Base-by-base conservation (phyloP, 495 filamentous ascomycete species). In the Pyrenula massariospora region DNA sequence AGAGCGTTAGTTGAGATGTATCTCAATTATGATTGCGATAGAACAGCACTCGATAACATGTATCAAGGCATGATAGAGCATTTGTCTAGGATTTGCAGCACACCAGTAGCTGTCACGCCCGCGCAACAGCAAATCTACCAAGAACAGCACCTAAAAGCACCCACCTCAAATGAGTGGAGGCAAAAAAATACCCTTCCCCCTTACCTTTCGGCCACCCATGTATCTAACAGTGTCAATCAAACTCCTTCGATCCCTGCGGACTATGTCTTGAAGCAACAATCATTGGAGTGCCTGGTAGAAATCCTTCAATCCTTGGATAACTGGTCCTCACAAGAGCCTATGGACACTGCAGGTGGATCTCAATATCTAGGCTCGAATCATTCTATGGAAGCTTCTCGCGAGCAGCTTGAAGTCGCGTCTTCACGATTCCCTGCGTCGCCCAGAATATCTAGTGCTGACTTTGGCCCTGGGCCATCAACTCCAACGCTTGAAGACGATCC, bases 11-110 rank as follows among this genome's bases (percentile, higher is more conserved):
- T 99, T 2, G 94, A 99, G 71, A 85, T 93, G 15, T 99, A 97
- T 68, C 80, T 99, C 55, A 99, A 99, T 67, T 99, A 99, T 62
- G 94, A 99, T 64, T 99, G 94, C 69, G 94, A 97, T 63, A 77
- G 90, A 25, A 87, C 88, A 22, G 86, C 87, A 1, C 77, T 96
- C 60, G 94, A 99, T 68, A 97, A 99, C 63, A 96, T 97, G 64
- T 96, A 95, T 69, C 92, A 99, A 67, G 75, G 84, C 54, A 78
- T 95, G 47, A 91, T 97, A 24, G 94, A 99, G 68, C 91, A 97
- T 69, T 70, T 97, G 10, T 91, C 92, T 19, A 84, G 84, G 57
- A 85, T 92, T 53, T 83, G 89, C 0, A 89, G 85, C 54, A 76
- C 84, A 11, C 84, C 91, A 0, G 83, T 90, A 2, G 62, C 83